Percentiles rank a stretch among this genome's conserved stretches.
phyloP scores from a whole-genome alignment of 2,329 filamentous ascomycete genomes.

The Colletotrichum spaethianum region DNA sequence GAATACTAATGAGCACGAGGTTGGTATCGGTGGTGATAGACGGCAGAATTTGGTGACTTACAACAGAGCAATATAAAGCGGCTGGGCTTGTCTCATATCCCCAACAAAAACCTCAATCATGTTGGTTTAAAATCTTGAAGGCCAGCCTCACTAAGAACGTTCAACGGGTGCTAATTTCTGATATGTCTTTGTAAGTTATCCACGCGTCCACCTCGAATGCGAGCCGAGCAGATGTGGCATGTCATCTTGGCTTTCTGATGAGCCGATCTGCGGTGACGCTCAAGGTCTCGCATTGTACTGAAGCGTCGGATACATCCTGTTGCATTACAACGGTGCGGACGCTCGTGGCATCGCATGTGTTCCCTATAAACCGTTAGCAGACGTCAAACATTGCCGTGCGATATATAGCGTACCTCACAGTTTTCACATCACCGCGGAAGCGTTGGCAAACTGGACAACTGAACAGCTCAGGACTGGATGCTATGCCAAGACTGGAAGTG shows the following conservation, averaged over 20 bases:
- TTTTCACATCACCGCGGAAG: not conserved
- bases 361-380: not conserved
- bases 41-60: too few relatives aligned
- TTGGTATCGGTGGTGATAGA: too few relatives aligned
- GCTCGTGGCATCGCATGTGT: constrained; percentile 8
- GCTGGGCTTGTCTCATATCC: too few relatives aligned
- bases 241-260: not conserved
- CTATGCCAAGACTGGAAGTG: too few relatives aligned
- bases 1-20: too few relatives aligned
- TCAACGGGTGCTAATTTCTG: not conserved
- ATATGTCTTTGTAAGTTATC: constrained; percentile 1
- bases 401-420: constrained; percentile 5
- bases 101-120: too few relatives aligned
- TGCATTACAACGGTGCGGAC: not conserved
- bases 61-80: too few relatives aligned
- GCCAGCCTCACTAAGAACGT: too few relatives aligned
- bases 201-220: not conserved
- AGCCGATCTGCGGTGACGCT: not conserved
- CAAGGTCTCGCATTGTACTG: not conserved
- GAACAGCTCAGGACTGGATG: too few relatives aligned
- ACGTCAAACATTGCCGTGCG: too few relatives aligned
- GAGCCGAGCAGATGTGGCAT: not conserved
- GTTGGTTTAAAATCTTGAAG: too few relatives aligned
- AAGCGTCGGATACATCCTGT: not conserved
- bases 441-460: not conserved